phyloP scores from a whole-genome alignment of 352 stramenopile species.

The Globisporangium paroecandrum region DNA sequence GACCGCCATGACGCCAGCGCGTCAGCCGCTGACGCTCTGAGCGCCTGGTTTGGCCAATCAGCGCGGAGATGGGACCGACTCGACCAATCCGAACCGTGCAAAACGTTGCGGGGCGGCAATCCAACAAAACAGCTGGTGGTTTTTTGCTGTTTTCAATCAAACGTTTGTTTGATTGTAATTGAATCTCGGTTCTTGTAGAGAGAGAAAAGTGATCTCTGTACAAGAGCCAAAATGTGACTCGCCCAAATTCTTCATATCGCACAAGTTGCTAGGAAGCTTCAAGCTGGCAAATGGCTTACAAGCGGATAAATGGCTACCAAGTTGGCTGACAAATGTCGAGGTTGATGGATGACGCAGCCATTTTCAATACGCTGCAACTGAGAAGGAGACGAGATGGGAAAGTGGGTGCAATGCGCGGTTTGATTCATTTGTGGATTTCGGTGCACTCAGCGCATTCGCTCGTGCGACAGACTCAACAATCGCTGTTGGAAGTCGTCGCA shows the following conservation, averaged over 20 bases:
- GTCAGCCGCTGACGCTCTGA: constrained; percentile 13
- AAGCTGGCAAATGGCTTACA: neutral
- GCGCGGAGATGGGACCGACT: neutral
- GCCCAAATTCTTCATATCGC: neutral
- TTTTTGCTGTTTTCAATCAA: constrained; percentile 9
- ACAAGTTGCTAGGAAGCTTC: neutral
- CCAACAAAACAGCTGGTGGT: neutral
- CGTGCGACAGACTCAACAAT: no score
- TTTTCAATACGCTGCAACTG: neutral
- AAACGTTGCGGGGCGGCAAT: neutral
- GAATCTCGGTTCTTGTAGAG: neutral
- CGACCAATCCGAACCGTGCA: constrained; percentile 1
- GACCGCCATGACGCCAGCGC: constrained; percentile 11
- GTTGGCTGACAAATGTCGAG: neutral
- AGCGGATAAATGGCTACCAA: neutral
- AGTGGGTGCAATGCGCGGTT: no score
- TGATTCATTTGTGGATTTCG: no score
- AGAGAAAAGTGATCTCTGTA: neutral
- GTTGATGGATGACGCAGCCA: neutral
- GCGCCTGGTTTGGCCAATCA: constrained; percentile 15
- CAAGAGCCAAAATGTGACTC: neutral
- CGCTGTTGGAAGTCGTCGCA: no score
- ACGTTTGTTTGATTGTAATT: constrained; percentile 20
- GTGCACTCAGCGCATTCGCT: no score
- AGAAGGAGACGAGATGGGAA: neutral